Evolutionary conservation across 768 basidiomycete species (phyloP), one percentile per base, ranked within the genome.

Genomic region (Boletus fagicola): DNA sequence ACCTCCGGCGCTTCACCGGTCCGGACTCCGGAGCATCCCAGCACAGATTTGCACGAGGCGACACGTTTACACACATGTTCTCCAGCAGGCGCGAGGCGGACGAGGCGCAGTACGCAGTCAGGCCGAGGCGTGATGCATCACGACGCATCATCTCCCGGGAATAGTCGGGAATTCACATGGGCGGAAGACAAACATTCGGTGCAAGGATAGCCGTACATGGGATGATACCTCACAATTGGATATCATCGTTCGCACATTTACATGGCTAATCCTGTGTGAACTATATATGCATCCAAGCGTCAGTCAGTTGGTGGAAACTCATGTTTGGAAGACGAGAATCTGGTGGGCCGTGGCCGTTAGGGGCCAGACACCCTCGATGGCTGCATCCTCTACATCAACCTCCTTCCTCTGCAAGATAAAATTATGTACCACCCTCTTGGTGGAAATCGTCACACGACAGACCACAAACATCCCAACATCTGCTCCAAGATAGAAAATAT

Each of bases 401-500:
- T 70, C 71, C 54, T 72, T 74, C 43, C 53, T 57, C 53, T 63
- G 71, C 49, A 74, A 26, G 36, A 72, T 47, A 50, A 74, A 70
- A 54, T 62, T 72, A 40, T 74, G 71, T 12, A 60, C 63, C 22
- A 67, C 64, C 7, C 59, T 67, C 38, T 56, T 60, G 57, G 54
- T 50, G 16, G 62, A 51, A 24, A 52, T 36, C 51, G 58, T 48
- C 39, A 54, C 57, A 26, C 62, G 62, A 48, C 71, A 73, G 28
- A 66, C 54, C 13, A 60, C 64, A 39, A 74, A 65, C 65, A 72
- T 66, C 50, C 72, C 72, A 28, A 61, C 39, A 13, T 50, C 45
- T 2, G 49, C 47, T 26, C 73, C 73, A 20, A 73, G 67, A 54
- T 68, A 72, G 45, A 66, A 60, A 10, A 73, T 67, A 42, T 73